Evolutionary conservation across 768 basidiomycete genomes (phyloP), one percentile per base, ranked within the genome.

Genomic region (Phaffia tasmanica): DNA sequence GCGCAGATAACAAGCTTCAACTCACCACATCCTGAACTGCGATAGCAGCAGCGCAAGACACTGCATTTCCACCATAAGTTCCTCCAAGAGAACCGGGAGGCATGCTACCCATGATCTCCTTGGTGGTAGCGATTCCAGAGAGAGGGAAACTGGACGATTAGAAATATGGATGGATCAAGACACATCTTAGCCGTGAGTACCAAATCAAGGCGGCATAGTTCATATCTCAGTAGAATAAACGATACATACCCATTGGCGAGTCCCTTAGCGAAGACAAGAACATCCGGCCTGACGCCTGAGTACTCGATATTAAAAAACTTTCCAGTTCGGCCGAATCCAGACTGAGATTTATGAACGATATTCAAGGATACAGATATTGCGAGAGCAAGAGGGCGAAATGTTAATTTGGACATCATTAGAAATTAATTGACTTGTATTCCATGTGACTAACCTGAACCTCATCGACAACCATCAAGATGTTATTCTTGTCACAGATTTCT

Each of bases 51-150:
- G 94, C 93, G 73, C 93, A 97, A 0, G 88, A 81, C 0, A 97
- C 89, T 0, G 89, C 85, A 72, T 94, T 97, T 30, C 93, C 93
- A 1, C 88, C 89, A 70, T 92, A 93, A 5, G 90, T 92, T 27
- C 90, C 73, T 49, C 74, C 74, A 68, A 76, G 64, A 27, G 71
- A 70, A 21, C 74, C 65, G 21, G 66, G 48, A 47, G 57, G 29
- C 54, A 61, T 58, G 57, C 61, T 83, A 75, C 91, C 88, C 35
- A 88, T 90, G 47, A 94, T 74, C 62, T 88, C 87, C 76, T 83
- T 88, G 62, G 85, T 72, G 69, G 86, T 86, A 60, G 92, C 81
- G 50, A 97, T 83, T 8, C 84, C 91, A 67, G 88, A 90, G 63
- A 98, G 79, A 2, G 94, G 94, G 83, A 95, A 94, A 18, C 27